Evolutionary conservation across 345 rosid genomes (phyloP), one percentile per base, ranked within the genome.

Genomic region (Cardamine occulta): DNA sequence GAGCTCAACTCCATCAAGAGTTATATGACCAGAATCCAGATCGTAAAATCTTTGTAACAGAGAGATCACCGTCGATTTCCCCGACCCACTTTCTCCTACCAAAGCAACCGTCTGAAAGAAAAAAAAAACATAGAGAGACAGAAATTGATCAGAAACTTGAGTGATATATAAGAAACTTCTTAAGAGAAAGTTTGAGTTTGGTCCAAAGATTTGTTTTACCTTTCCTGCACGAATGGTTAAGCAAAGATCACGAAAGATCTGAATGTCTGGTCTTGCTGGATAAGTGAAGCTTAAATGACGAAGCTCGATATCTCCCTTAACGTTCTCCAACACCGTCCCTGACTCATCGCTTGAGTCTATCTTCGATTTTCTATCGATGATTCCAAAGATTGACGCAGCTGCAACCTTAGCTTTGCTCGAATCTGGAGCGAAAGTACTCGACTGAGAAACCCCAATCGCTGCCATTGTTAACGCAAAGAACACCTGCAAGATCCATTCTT

Each of bases 51-150:
- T 85, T 67, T 86, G 91, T 75, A 91, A 49, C 52, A 91, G 51
- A 1, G 88, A 70, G 23, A 91, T 81, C 40, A 86, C 86, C 0
- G 95, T 89, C 0, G 95, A 91, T 76, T 91, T 91, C 10, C 97
- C 97, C 0, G 90, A 78, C 4, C 95, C 97, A 24, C 95, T 89
- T 74, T 89, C 97, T 60, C 97, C 97, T 5, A 91, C 93, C 55
- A 89, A 66, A 55, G 93, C 97, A 66, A 88, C 86, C 2, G 86
- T 86, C 94, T 91, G 85, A 31, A 34, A 59, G 6, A 59, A 58
- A 31, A 34, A 2, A 59, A 59, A n/a, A 48, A 62, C 12, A 61
- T 42, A 53, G 6, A 15, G 2, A 24, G 29, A 37, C 17, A 39
- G 29, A 12, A 63, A 17, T 1, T 55, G 8, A 21, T 75, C 32